Evolutionary conservation across 139 green algal genomes (phyloP).

Genomic region (Bryopsis sp.): DNA sequence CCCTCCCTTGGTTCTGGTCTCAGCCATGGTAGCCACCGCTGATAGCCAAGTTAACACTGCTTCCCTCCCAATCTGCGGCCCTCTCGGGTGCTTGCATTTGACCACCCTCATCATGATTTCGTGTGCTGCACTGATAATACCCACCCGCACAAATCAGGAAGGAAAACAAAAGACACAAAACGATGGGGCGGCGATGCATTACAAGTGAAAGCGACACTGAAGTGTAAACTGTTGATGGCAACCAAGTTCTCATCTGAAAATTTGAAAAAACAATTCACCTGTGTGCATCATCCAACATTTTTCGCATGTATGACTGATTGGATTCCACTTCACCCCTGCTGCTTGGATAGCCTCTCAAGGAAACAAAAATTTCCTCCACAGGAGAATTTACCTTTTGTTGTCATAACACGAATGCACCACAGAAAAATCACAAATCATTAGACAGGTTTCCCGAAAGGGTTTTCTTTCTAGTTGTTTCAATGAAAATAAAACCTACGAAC

Average conservation of each 20-base stretch:
- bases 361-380: slow-evolving; percentile 27
- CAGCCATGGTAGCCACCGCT: slow-evolving; percentile 27
- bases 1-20: slow-evolving; percentile 23
- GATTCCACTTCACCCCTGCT: slow-evolving; percentile 15
- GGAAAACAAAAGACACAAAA: slow-evolving; percentile 21
- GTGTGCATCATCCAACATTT: not conserved
- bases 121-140: slow-evolving; percentile 23
- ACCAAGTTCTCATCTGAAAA: not conserved
- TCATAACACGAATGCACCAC: too few relatives aligned
- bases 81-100: slow-evolving; percentile 24
- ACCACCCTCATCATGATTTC: slow-evolving; percentile 30
- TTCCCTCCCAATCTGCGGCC: slow-evolving; percentile 25
- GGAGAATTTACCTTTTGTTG: too few relatives aligned
- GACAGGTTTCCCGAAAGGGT: too few relatives aligned
- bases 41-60: slow-evolving; percentile 40
- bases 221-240: not conserved
- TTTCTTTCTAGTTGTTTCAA: too few relatives aligned
- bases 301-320: not conserved
- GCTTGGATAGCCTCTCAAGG: slow-evolving; percentile 29
- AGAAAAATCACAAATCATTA: too few relatives aligned
- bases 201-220: not conserved
- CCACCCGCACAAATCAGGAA: not conserved
- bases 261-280: not conserved
- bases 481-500: too few relatives aligned
- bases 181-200: slow-evolving; percentile 1